Evolutionary conservation across 768 basidiomycete species (phyloP).

Genomic region (Leccinellum albellum): DNA sequence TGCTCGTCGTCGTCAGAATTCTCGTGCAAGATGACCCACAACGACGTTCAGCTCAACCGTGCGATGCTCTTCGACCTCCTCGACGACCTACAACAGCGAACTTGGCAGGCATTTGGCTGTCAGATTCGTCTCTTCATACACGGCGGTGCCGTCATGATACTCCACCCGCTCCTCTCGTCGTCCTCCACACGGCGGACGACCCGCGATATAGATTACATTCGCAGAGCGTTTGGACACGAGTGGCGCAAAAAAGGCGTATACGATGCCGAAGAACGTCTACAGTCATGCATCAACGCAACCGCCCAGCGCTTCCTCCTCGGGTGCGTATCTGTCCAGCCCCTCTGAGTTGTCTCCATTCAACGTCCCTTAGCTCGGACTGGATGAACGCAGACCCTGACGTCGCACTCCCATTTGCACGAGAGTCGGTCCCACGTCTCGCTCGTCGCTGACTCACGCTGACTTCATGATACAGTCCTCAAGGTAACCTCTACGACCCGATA

Average conservation of each 20-base stretch:
- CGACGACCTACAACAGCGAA: conserved; percentile 47
- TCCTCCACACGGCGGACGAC: conserved; percentile 49
- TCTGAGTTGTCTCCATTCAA: neutral
- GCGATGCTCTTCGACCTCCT: conserved; percentile 44
- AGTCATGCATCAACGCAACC: conserved; percentile 53
- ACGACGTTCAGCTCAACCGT: conserved; percentile 33
- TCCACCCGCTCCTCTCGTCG: conserved; percentile 44
- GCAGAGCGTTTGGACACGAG: conserved; percentile 57
- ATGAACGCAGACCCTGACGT: conserved; percentile 76
- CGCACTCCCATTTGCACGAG: conserved; percentile 60
- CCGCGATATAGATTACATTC: conserved; percentile 65
- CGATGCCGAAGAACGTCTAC: conserved; percentile 54
- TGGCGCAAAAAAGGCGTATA: conserved; percentile 44
- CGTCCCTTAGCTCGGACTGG: conserved; percentile 47
- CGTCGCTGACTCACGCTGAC: conserved; percentile 9
- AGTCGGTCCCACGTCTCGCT: conserved; percentile 39
- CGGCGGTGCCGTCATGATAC: conserved; percentile 72
- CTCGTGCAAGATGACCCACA: conserved; percentile 28
- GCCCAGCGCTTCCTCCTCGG: conserved; percentile 46
- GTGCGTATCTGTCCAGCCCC: conserved; percentile 25
- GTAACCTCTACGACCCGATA: conserved; percentile 54
- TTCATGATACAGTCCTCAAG: conserved; percentile 13
- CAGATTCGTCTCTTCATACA: conserved; percentile 63
- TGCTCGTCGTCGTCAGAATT: neutral
- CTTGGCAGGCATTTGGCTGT: conserved; percentile 43